Base-by-base conservation (phyloP, 345 rosid genomes). In the Lagerstroemia speciosa region DNA sequence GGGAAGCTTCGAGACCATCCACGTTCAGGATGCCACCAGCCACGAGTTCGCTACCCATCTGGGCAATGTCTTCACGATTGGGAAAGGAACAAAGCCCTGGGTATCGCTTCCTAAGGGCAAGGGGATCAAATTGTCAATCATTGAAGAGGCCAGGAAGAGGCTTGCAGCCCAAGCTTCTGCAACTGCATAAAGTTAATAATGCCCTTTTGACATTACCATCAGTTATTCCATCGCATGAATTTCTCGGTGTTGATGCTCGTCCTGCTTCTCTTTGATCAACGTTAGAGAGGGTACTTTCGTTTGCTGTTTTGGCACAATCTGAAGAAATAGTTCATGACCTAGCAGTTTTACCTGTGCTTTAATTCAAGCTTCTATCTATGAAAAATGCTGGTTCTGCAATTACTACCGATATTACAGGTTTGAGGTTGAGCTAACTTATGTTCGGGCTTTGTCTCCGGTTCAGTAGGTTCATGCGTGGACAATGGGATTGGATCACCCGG, bases 221-320 rank as follows among this genome's bases (percentile, higher is more conserved):
- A 2, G 27, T 53, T 26, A 53, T 22, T 53, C 22, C 53, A 48
- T 20, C 24, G 2, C 53, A 16, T 48, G n/a, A n/a, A 48, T 48
- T 37, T 73, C 68, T 91, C 92, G 64, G 71, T 77, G 65, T 67
- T 9, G 46, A 41, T 41, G 46, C 15, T 41, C 46, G 2, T 41
- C 14, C 46, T 41, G 16, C 46, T 41, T 41, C 14, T 8, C 15
- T 41, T 9, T 14, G 14, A 41, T 16, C 14, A 41, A 9, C 14
- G 6, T 5, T 36, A 36, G 16, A 41, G 15, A 4, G 46, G 38
- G 8, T 41, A 14, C 46, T 41, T 14, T 41, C 14, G 38, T 41
- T 41, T 41, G 3, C 46, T 41, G 46, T 41, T 41, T 41, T 41
- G 46, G 15, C 14, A 41, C 12, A 41, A 41, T 9, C 14, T 41